phyloP scores from a whole-genome alignment of 441 rosid genomes.

The Adansonia grandidieri region DNA sequence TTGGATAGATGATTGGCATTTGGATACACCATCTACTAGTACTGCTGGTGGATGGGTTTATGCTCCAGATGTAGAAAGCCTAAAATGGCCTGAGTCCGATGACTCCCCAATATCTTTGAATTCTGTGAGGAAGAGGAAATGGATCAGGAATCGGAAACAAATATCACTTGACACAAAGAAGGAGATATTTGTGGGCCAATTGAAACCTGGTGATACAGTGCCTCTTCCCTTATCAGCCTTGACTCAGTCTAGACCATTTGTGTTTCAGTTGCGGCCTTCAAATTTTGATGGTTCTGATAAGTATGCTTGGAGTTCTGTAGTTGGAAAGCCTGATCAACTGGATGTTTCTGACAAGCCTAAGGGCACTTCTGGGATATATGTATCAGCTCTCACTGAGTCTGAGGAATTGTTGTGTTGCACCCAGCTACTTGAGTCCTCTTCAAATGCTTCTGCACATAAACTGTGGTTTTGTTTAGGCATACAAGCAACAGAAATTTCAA shows the following conservation, averaged over 20 bases:
- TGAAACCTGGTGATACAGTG: slow-evolving; percentile 74
- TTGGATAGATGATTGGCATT: slow-evolving; percentile 66
- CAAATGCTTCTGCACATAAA: slow-evolving; percentile 49
- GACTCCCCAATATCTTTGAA: slow-evolving; percentile 50
- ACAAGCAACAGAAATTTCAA: slow-evolving; percentile 82
- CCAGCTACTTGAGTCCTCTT: slow-evolving; percentile 64
- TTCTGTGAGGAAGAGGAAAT: slow-evolving; percentile 71
- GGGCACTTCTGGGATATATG: slow-evolving; percentile 60
- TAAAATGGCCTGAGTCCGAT: slow-evolving; percentile 66
- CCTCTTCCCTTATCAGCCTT: slow-evolving; percentile 81
- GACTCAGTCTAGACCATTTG: slow-evolving; percentile 61
- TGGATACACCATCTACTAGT: slow-evolving; percentile 52
- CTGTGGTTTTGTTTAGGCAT: slow-evolving; percentile 87
- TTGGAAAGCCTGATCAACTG: slow-evolving; percentile 44
- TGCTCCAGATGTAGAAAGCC: slow-evolving; percentile 61
- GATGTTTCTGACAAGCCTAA: slow-evolving; percentile 40
- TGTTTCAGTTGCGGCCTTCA: slow-evolving; percentile 72
- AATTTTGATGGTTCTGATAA: slow-evolving; percentile 47
- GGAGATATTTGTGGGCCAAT: slow-evolving; percentile 62
- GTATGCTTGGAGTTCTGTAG: slow-evolving; percentile 91
- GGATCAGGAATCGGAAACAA: slow-evolving; percentile 63
- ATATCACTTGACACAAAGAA: slow-evolving; percentile 38
- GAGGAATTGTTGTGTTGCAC: slow-evolving; percentile 78
- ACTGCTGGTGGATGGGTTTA: slow-evolving; percentile 73
- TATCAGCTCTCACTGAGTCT: slow-evolving; percentile 72